Base-by-base conservation (phyloP, 495 filamentous ascomycete genomes). In the Annulohypoxylon stygium region DNA sequence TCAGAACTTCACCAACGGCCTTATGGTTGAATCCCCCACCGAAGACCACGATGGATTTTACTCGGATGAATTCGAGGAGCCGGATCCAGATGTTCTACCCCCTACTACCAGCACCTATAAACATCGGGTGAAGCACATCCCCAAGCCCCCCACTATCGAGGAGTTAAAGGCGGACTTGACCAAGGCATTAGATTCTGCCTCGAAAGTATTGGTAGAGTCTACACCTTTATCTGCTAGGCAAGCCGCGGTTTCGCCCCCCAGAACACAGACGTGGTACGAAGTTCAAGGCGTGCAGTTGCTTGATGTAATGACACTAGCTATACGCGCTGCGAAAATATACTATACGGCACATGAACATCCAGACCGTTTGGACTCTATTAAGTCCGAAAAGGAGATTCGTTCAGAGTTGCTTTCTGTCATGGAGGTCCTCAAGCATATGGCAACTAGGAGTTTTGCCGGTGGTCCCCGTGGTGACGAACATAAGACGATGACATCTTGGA, bases 51-150 rank as follows among this genome's bases (percentile, higher is more conserved):
- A 86, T 20, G 87, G 84, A 55, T 87, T 82, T 67, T 89, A 83
- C 70, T 88, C 87, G 0, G 85, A 86, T 68, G 86, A 90, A 37
- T 87, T 88, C 39, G 85, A 89, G 0, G 88, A 90, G 70, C 81
- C 86, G 16, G 89, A 91, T 16, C 83, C 87, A 26, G 83, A 89
- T 43, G 95, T 99, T 91, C 89, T 97, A 12, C 96, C 96, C 4
- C 96, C 96, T 3, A 99, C 96, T 0, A 94, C 94, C 8, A 97
- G 94, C 83, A 98, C 97, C 7, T 99, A 98, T 80, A 96, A 91
- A 70, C 90, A 94, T 73, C 92, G 93, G 73, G 91, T 92, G 36
- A 95, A 94, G 70, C 90, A 91, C 57, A 86, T 97, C 36, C 90
- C 93, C n/a, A 95, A 92, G 3, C 93, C 95, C 18, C 97, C 96